Conservation (phyloP, 2,329 filamentous ascomycete species). For the Fusarium temperatum region DNA sequence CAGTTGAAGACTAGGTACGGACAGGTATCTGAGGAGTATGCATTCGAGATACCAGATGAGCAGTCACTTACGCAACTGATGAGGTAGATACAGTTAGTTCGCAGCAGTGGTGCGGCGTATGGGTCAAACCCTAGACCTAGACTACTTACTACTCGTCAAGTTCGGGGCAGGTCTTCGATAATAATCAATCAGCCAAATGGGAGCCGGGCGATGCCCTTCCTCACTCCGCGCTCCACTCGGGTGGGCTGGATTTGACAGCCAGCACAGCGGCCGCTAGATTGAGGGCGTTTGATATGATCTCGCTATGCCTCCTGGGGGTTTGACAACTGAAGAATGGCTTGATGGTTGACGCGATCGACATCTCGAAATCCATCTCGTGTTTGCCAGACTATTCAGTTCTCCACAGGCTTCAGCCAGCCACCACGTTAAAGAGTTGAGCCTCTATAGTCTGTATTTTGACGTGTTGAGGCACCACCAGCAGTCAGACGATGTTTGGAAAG, state of each 20-base stretch:
- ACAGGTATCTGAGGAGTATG: neutral
- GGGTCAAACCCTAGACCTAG: neutral
- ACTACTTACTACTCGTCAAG: neutral
- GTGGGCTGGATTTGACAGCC: constrained; percentile 34
- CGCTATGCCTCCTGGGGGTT: neutral
- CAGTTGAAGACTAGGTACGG: neutral
- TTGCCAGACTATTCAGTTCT: neutral
- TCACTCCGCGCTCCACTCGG: constrained; percentile 36
- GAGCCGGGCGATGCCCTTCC: constrained; percentile 6
- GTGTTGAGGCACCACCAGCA: neutral
- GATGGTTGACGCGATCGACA: neutral
- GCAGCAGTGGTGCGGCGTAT: neutral
- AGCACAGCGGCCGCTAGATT: constrained; percentile 41
- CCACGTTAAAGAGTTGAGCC: neutral
- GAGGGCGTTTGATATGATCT: constrained; percentile 32
- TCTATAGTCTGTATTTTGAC: neutral
- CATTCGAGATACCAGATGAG: neutral
- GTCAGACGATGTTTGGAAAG: neutral
- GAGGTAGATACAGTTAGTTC: neutral
- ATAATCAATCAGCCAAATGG: neutral
- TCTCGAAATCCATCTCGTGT: neutral
- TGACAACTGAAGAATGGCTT: neutral
- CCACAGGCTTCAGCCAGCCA: neutral
- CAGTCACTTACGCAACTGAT: neutral
- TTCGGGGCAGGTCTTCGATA: constrained; percentile 6